These are phyloP conservation scores for Apodospora peruviana DNA, from an alignment of 495 filamentous ascomycete genomes.

Conservation along the genomic window DNA sequence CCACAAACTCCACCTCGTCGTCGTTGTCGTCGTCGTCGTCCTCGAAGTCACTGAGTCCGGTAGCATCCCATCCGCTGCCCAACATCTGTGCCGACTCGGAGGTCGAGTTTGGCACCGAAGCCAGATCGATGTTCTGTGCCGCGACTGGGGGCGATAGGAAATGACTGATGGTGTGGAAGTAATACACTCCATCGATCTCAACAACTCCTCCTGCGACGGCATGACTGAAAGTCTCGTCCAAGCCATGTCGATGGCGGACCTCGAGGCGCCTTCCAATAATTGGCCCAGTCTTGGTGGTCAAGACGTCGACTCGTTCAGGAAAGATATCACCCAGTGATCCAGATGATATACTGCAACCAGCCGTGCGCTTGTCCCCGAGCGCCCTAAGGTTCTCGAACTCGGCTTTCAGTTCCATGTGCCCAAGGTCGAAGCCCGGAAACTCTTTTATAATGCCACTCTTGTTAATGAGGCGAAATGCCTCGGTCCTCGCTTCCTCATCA, in stretches of 20 bases:
- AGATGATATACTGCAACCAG: no score
- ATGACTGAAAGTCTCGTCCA: background rate
- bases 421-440: conserved; percentile 8
- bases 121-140: background rate
- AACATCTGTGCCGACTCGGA: background rate
- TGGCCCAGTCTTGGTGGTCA: background rate
- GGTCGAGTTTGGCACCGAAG: background rate
- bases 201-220: conserved; percentile 2
- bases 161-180: conserved; percentile 1
- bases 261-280: background rate
- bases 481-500: background rate
- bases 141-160: no score
- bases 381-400: conserved; percentile 12
- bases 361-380: no score
- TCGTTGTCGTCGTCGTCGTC: conserved; percentile 4
- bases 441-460: conserved; percentile 6
- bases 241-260: background rate
- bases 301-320: background rate
- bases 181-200: background rate
- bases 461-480: conserved; percentile 8
- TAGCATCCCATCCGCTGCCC: conserved; percentile 2
- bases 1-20: conserved; percentile 1
- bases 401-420: background rate
- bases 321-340: background rate
- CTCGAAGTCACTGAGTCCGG: conserved; percentile 4